Evolutionary conservation across 345 rosid species (phyloP).

Genomic region (Murraya paniculata): DNA sequence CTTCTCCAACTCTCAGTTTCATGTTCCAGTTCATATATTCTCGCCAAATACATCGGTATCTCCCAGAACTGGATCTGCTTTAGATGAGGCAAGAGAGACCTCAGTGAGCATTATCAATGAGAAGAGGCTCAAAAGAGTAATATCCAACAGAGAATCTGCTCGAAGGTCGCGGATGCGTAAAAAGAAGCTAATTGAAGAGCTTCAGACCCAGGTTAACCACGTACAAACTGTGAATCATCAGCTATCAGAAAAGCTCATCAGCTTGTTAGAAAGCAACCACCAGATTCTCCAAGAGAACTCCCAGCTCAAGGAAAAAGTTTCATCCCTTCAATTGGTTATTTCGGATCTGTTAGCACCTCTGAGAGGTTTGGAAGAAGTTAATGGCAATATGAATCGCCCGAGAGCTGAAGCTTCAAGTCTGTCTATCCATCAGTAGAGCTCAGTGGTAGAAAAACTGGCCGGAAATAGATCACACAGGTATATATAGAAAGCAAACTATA

Average conservation of each 20-base stretch:
- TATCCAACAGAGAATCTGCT: constrained; percentile 80
- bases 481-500: not conserved
- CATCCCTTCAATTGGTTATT: constrained; percentile 57
- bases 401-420: constrained; percentile 39
- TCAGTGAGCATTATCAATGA: constrained; percentile 32
- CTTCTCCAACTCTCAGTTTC: constrained; percentile 25
- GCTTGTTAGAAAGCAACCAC: constrained; percentile 62
- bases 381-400: constrained; percentile 21
- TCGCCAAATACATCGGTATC: constrained; percentile 31
- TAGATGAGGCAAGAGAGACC: constrained; percentile 24
- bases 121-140: constrained; percentile 61
- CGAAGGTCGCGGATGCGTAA: constrained; percentile 65
- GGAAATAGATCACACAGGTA: not conserved
- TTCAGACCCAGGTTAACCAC: constrained; percentile 62
- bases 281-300: constrained; percentile 68
- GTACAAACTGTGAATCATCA: constrained; percentile 53
- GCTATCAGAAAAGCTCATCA: constrained; percentile 64
- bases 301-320: constrained; percentile 64
- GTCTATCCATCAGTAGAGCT: constrained; percentile 18
- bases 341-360: constrained; percentile 47
- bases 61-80: constrained; percentile 21
- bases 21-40: constrained; percentile 29
- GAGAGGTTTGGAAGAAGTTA: constrained; percentile 33
- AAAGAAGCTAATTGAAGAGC: constrained; percentile 76
- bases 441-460: not conserved